Evolutionary conservation across 2,329 filamentous ascomycete species (phyloP), one percentile per base, ranked within the genome.

Genomic region (Hymenoscyphus salicellus): DNA sequence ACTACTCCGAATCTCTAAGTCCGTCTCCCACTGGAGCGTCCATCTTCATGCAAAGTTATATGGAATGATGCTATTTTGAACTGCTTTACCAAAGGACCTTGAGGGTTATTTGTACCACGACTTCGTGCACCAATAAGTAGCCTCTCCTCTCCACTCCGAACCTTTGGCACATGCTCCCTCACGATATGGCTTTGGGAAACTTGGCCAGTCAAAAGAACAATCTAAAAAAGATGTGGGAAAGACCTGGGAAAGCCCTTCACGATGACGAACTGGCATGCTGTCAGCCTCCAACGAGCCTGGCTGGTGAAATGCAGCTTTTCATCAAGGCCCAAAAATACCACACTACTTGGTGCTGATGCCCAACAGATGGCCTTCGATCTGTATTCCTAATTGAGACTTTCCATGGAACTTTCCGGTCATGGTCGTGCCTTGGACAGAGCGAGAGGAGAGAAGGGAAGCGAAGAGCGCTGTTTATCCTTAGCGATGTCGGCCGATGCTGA

Each of bases 401-500:
- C 14, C 36, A 38, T 52, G 46, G 46, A 52, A 52, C 23, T 52
- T 23, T 52, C 46, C 46, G n/a, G 46, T 52, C 46, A 52, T 52
- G 20, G 8, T 26, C 10, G 46, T 14, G n/a, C n/a, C 20, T 23
- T 52, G 14, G 23, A 14, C 6, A 26, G 3, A 14, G 46, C 23
- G 26, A 23, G 26, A 52, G 11, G 10, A 52, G 46, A 11, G 23
- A 26, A 8, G 46, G 20, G 46, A 52, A 23, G 20, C 46, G 46
- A 23, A 38, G 46, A 26, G 10, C 20, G 23, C 11, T 10, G 11
- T 52, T 52, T 14, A 20, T 11, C 20, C 46, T 26, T 14, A 52
- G 46, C 46, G 20, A 52, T 52, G 46, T 52, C 46, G 46, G 46
- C 46, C 46, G 46, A 52, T 14, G 46, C 46, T 52, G 20, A 52